phyloP scores from a whole-genome alignment of 2,329 filamentous ascomycete genomes.

The Sporothrix pallida region DNA sequence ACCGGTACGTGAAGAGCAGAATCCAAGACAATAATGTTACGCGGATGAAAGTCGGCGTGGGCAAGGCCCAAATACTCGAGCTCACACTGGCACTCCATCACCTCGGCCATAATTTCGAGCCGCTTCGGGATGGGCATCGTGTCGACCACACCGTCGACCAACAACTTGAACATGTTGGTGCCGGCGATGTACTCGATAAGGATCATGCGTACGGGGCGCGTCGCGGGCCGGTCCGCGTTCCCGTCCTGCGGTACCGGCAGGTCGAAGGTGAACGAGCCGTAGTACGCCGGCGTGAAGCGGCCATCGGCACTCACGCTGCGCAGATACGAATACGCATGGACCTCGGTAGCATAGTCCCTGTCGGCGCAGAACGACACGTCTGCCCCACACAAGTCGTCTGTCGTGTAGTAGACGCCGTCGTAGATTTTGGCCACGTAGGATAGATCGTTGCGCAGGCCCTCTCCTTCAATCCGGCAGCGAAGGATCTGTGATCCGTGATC shows the following conservation, averaged over 20 bases:
- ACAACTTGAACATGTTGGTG: background rate
- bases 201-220: background rate
- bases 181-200: conserved; percentile 12
- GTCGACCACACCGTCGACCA: background rate
- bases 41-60: conserved; percentile 1
- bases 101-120: conserved; percentile 2
- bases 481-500: background rate
- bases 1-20: background rate
- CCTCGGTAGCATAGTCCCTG: background rate
- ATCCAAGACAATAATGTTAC: background rate
- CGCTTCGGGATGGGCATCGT: background rate
- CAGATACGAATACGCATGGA: background rate
- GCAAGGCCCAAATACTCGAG: background rate
- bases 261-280: background rate
- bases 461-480: background rate
- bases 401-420: background rate
- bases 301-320: background rate
- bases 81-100: background rate
- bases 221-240: background rate
- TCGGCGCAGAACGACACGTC: background rate
- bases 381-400: background rate
- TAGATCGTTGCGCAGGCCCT: background rate
- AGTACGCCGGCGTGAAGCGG: background rate
- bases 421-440: conserved; percentile 4
- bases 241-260: background rate